Evolutionary conservation across 1,284 basidiomycete genomes (phyloP).

Genomic region (Cystobasidium sp.): DNA sequence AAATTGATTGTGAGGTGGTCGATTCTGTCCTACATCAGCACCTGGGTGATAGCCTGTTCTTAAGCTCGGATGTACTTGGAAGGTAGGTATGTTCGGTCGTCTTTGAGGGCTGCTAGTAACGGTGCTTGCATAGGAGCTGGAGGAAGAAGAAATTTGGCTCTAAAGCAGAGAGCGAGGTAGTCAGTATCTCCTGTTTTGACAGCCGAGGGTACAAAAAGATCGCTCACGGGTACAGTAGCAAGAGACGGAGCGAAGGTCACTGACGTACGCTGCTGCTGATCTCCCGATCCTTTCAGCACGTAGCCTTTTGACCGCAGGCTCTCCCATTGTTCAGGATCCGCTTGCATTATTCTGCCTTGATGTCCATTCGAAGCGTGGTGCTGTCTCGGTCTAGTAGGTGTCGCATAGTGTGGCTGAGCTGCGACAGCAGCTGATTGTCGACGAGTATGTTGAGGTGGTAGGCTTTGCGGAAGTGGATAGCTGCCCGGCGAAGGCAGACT

Average conservation of each 20-base stretch:
- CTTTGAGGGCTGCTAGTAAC: no score
- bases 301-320: slow-evolving; percentile 12
- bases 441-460: background rate
- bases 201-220: background rate
- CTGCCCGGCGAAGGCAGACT: slow-evolving; percentile 4
- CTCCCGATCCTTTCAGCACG: slow-evolving; percentile 13
- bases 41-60: slow-evolving; percentile 25
- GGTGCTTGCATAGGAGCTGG: background rate
- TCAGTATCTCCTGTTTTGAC: no score
- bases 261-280: background rate
- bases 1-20: slow-evolving; percentile 6
- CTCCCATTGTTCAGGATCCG: slow-evolving; percentile 20
- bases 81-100: background rate
- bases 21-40: background rate
- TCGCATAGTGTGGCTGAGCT: background rate
- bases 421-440: background rate
- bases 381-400: slow-evolving; percentile 1
- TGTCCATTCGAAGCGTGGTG: background rate
- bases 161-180: background rate
- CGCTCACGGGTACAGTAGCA: background rate
- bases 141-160: background rate
- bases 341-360: slow-evolving; percentile 1
- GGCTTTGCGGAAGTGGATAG: background rate
- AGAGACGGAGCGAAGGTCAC: background rate
- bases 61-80: slow-evolving; percentile 19